Evolutionary conservation across 2,329 filamentous ascomycete genomes (phyloP), one percentile per base, ranked within the genome.

Genomic region (Plenodomus lindquistii): DNA sequence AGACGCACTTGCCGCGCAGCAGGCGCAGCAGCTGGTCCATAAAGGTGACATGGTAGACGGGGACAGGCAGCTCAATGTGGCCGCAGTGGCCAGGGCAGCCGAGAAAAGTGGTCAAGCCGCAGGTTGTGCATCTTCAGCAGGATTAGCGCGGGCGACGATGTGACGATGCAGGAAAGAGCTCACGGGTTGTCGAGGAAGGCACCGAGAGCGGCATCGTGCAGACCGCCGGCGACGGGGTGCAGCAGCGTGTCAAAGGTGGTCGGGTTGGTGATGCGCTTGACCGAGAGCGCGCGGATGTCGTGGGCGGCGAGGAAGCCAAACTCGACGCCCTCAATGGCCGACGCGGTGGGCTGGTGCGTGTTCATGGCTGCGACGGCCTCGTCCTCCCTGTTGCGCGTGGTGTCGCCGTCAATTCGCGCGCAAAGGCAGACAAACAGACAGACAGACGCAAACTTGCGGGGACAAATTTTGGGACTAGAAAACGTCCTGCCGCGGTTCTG

Each of bases 41-140:
- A 67, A 97, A 97, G 2, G 91, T 88, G n/a, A 93, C 90, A 73
- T 99, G 93, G 71, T 97, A 99, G 43, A 97, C 89, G 39, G 89
- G 90, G 11, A 92, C 87, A 13, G 94, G 92, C 11, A 99, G 85
- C 63, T 97, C 91, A 71, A 99, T 96, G 69, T 99, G 94, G 44
- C 94, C 95, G 50, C 88, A 84, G 77, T 99, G 95, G 48, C 95
- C 95, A 6, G 93, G 91, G 71, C 95, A 99, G 62, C 84, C 69
- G 18, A 56, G 84, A 67, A 85, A 82, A 53, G 86, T 86, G 66
- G 86, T 88, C 59, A 96, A 81, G 60, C 93, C 90, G 76, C 94
- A 99, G 72, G 94, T 99, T 63, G 91, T 82, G 77, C 94, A 99
- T 68, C 91, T 96, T 47, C 13, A n/a, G 38, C 20, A 17, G 34